Base-by-base conservation (phyloP, 345 rosid genomes). In the Lepidium aucheri region DNA sequence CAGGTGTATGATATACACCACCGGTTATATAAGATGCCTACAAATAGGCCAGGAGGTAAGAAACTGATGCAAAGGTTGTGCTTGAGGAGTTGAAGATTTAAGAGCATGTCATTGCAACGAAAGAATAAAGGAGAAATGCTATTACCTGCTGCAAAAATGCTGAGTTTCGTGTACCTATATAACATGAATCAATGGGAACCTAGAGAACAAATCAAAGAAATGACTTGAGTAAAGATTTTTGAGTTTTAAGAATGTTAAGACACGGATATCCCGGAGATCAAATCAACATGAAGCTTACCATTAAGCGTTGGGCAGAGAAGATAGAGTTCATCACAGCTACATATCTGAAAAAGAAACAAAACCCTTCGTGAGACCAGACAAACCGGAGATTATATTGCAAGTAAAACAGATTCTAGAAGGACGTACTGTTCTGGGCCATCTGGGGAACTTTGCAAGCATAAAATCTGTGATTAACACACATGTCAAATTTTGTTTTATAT, bases 391-490 rank as follows among this genome's bases (percentile, higher is more conserved):
- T n/a, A n/a, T n/a, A n/a, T n/a, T n/a, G n/a, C n/a, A n/a, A n/a
- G n/a, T n/a, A n/a, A n/a, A n/a, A n/a, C n/a, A n/a, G n/a, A n/a
- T n/a, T n/a, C n/a, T n/a, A 53, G 51, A 54, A 73, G 9, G 60
- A 72, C 96, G 42, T 86, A 90, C 99, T 93, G 99, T 75, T 90
- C 97, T 30, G 97, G 92, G 57, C 96, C 99, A 82, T 90, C 99
- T 3, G 86, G 89, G 11, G 99, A 88, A 69, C 97, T 97, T 82
- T 88, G 99, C 92, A 94, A 81, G 76, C 99, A 94, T 69, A 90
- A 70, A 76, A 90, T 90, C 97, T 94, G 96, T 66, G 40, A 39
- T 53, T 58, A 71, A 34, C 24, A 60, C 39, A 50, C 1, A 63
- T 9, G 24, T 50, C 61, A 77, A 76, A 33, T 16, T 52, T 58